Base-by-base conservation (phyloP, 2,329 filamentous ascomycete species). In the Neonectria neomacrospora region DNA sequence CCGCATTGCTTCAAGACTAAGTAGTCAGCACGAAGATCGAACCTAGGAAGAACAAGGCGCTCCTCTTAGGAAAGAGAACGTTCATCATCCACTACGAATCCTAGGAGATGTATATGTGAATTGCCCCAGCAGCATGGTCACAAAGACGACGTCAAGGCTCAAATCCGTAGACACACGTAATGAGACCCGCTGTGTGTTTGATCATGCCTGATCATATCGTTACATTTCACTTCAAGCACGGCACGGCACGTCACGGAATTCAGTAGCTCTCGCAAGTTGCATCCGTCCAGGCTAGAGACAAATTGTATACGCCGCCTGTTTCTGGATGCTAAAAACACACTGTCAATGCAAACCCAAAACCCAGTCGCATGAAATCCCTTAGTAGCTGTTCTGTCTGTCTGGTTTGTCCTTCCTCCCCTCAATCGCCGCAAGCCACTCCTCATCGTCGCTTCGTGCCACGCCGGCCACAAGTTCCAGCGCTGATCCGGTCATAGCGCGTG, bases 321-420 rank as follows among this genome's bases (percentile, higher is more conserved):
- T 73, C 70, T 73, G 69, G 70, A 71, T 71, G 68, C 65, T 64
- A 73, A 70, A 73, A 72, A 67, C 70, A 76, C 69, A 68, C 72
- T 68, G 67, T 77, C 68, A 69, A 78, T 77, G 78, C 74, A 76
- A 79, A 75, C 74, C 75, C 74, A 76, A 78, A 77, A 72, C 70
- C 77, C 75, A 77, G 73, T 73, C 75, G 74, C 75, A 74, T 73
- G 71, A 75, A 75, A 75, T 76, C 73, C 78, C 76, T 74, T 70
- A 73, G 68, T 74, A 76, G 75, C 75, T 77, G 75, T 72, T 75
- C 67, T 75, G 68, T 78, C 71, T 77, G 74, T 77, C 74, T 78
- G 77, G 71, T 75, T 66, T 71, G 74, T 73, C 71, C 68, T 73
- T 70, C 71, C 72, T 71, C 72, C 71, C 68, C 68, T 64, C 66